phyloP scores from a whole-genome alignment of 2,329 filamentous ascomycete species.

The Colletotrichum somersetense region DNA sequence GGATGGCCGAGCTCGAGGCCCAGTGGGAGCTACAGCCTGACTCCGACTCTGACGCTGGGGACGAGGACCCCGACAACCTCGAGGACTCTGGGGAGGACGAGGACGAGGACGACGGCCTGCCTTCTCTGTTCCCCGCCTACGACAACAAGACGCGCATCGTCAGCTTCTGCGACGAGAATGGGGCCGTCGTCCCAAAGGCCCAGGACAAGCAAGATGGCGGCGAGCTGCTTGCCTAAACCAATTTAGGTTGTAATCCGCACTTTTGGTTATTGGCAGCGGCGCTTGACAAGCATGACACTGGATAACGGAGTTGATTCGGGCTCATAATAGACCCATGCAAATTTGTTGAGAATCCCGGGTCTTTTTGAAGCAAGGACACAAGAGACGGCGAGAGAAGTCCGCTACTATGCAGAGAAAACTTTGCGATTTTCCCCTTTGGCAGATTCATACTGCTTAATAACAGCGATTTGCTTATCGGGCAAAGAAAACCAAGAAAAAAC shows the following conservation, averaged over 20 bases:
- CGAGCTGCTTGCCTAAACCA: not conserved
- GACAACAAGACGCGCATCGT: not conserved
- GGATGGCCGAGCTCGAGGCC: not conserved
- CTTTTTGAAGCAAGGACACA: not conserved
- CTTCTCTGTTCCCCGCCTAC: not conserved
- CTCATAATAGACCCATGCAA: not conserved
- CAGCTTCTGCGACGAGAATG: not conserved
- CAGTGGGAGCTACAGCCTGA: too few species aligned
- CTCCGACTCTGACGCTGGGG: not conserved
- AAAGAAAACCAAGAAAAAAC: not conserved
- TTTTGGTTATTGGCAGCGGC: not conserved
- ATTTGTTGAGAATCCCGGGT: not conserved
- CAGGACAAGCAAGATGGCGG: not conserved
- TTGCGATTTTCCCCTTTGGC: not conserved
- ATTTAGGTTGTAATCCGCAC: too few species aligned
- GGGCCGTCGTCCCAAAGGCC: not conserved
- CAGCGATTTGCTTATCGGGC: not conserved
- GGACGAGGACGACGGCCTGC: not conserved
- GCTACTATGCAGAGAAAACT: not conserved
- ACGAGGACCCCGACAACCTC: not conserved
- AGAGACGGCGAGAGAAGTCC: not conserved
- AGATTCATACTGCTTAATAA: not conserved
- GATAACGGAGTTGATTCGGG: not conserved
- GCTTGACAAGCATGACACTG: not conserved
- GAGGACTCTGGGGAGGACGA: not conserved